phyloP scores from a whole-genome alignment of 306 rosid species.

The Castanopsis chinensis region DNA sequence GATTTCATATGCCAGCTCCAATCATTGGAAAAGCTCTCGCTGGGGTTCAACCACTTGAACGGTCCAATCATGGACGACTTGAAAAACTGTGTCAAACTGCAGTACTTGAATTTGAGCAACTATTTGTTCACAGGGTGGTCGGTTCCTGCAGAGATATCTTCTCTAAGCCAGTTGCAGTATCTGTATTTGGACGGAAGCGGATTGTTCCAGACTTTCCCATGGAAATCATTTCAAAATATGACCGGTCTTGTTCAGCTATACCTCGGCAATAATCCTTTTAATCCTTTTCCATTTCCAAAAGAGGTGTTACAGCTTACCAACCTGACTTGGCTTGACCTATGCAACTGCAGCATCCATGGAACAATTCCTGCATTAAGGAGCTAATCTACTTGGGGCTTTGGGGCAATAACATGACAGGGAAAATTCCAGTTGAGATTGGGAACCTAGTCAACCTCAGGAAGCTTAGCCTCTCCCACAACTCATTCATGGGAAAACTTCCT shows the following conservation, averaged over 20 bases:
- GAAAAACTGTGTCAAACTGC: too few species aligned
- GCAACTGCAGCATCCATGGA: slow-evolving; percentile 63
- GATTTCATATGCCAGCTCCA: slow-evolving; percentile 12
- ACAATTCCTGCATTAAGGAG: slow-evolving; percentile 52
- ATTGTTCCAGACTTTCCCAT: slow-evolving; percentile 68
- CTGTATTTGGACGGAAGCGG: slow-evolving; percentile 58
- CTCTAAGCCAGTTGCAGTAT: slow-evolving; percentile 15
- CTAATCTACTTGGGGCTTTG: slow-evolving; percentile 61
- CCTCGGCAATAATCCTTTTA: too few species aligned
- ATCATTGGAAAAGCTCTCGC: slow-evolving; percentile 48
- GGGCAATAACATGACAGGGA: slow-evolving; percentile 51
- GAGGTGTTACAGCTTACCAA: neutral
- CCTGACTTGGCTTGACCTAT: slow-evolving; percentile 57
- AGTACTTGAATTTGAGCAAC: too few species aligned
- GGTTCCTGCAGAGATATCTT: too few species aligned
- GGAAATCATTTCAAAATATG: slow-evolving; percentile 51
- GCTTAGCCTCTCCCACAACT: slow-evolving; percentile 57
- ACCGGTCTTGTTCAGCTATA: too few species aligned
- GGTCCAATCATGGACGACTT: slow-evolving; percentile 38
- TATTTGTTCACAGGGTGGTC: too few species aligned
- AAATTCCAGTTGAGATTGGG: slow-evolving; percentile 60
- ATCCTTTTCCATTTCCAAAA: too few species aligned
- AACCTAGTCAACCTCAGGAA: slow-evolving; percentile 71
- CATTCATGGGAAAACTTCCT: slow-evolving; percentile 51
- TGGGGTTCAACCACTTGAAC: slow-evolving; percentile 56